A percentile compares a stretch with the other conserved stretches of the same genome.
Conservation (phyloP, 2,329 filamentous ascomycete genomes). For the Clarireedia hainanense region DNA sequence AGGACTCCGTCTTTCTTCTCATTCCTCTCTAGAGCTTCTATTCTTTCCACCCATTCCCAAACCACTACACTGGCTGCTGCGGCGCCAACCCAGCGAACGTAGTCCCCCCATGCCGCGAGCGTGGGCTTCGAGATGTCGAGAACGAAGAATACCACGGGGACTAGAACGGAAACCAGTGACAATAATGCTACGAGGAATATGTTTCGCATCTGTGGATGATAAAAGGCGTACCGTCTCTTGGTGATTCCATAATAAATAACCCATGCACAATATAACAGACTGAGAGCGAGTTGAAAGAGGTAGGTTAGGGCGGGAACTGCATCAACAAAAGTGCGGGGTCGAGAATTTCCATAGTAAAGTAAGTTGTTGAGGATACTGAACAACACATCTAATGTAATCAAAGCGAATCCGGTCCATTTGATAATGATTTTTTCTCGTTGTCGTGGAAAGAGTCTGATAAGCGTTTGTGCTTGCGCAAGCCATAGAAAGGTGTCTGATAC, state of each 20-base stretch:
- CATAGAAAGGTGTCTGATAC: constrained; percentile 95
- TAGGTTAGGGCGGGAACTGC: constrained; percentile 77
- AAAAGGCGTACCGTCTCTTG: constrained; percentile 64
- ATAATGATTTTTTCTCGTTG: constrained; percentile 98
- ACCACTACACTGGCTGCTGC: constrained; percentile 71
- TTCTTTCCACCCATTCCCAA: constrained; percentile 74
- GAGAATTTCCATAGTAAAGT: constrained; percentile 47
- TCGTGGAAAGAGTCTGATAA: constrained; percentile 90
- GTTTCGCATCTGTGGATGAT: constrained; percentile 64
- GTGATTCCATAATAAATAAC: constrained; percentile 67
- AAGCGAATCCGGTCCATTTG: constrained; percentile 94
- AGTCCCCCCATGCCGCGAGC: constrained; percentile 67
- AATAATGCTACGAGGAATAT: constrained; percentile 60
- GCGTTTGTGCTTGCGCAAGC: constrained; percentile 93
- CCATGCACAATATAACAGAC: constrained; percentile 65
- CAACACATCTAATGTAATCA: constrained; percentile 83
- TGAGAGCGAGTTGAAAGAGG: constrained; percentile 62
- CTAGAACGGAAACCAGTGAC: constrained; percentile 56
- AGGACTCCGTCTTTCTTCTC: constrained; percentile 44
- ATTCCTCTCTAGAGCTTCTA: constrained; percentile 45
- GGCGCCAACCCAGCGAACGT: constrained; percentile 69
- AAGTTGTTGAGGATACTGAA: constrained; percentile 94
- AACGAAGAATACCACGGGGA: constrained; percentile 69
- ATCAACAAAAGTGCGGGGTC: constrained; percentile 73
- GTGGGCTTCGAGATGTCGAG: constrained; percentile 63